Base-by-base conservation (phyloP, 2,329 filamentous ascomycete species). In the Celoporthe dispersa region DNA sequence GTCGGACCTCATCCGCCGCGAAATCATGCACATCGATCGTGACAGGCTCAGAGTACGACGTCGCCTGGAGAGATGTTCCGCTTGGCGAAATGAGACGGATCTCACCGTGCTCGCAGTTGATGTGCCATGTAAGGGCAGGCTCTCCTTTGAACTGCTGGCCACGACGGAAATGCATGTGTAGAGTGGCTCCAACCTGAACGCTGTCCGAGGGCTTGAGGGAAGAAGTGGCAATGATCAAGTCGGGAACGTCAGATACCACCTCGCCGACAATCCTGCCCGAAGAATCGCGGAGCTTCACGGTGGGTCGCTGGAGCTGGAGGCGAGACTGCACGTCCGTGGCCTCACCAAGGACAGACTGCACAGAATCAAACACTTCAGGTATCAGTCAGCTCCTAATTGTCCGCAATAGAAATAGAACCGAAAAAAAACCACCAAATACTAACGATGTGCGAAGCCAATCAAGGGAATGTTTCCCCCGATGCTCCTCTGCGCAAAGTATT, bases 1-100 rank as follows among this genome's bases (percentile, higher is more conserved):
- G 73, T 16, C 84, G 81, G 0, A 86, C 78, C 25, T 81, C 73
- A 39, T 83, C 82, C 0, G 79, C 84, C 35, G 79, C 82, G 39
- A 83, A 83, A 35, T 88, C 82, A 65, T 88, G 83, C 0, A 90
- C 75, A 44, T 87, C 81, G 8, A 87, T 79, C 44, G 82, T 81
- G 33, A 86, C 80, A 0, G 81, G 78, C 2, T 80, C 77, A 0
- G 79, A 76, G 64, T 83, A 79, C 62, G 80, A 68, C 28, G 70
- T 59, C 1, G 78, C 78, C n/a, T 80, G 77, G 3, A 81, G 64
- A 0, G 74, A 61, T 0, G 77, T 72, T 0, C 79, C 78, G 0
- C 74, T 75, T 14, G 74, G 73, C 0, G 78, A 72, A 0, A 75
- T 77, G 0, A 85, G 74, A 25, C 81, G 76, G 3, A 85, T 76